A percentile compares a stretch with the other conserved stretches of the same genome.
These are phyloP conservation scores for Rhizophlyctis rosea DNA, from an alignment of 192 early-diverging fungal species.

Conservation along the genomic window DNA sequence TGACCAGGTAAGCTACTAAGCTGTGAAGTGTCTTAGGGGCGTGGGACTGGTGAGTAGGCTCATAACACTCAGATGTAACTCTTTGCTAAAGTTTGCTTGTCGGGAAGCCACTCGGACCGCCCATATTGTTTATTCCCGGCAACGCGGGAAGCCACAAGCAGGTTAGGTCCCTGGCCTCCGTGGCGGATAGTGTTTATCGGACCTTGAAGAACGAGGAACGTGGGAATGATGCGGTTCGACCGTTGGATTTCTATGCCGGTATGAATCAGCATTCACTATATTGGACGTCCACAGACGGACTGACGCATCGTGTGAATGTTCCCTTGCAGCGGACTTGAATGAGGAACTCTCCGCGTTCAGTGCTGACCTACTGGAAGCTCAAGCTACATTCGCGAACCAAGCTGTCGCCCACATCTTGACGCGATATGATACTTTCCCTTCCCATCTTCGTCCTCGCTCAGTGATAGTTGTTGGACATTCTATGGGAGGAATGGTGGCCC, in stretches of 20 bases:
- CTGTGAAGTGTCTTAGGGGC: too few species aligned
- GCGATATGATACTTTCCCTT: slow-evolving; percentile 13
- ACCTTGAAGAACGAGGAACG: background rate
- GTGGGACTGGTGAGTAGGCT: background rate
- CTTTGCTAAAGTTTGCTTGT: slow-evolving; percentile 16
- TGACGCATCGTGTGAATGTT: too few species aligned
- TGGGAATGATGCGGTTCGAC: slow-evolving; percentile 1
- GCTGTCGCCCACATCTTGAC: slow-evolving; percentile 40
- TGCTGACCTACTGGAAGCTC: slow-evolving; percentile 74
- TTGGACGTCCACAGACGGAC: too few species aligned
- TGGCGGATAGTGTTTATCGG: slow-evolving; percentile 43
- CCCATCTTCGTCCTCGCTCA: slow-evolving; percentile 54
- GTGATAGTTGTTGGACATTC: slow-evolving; percentile 89
- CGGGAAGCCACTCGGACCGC: slow-evolving; percentile 63
- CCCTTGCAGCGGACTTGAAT: slow-evolving; percentile 72
- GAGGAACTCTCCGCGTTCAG: slow-evolving; percentile 92
- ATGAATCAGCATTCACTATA: background rate
- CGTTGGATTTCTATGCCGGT: slow-evolving; percentile 15
- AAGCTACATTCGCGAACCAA: slow-evolving; percentile 65
- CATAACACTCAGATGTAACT: slow-evolving; percentile 30
- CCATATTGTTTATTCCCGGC: slow-evolving; percentile 91
- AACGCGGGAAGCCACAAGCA: slow-evolving; percentile 93
- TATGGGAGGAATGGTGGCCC: slow-evolving; percentile 95
- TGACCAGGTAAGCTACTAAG: slow-evolving; percentile 37
- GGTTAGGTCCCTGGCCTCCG: slow-evolving; percentile 79